Evolutionary conservation across 1,284 basidiomycete genomes (phyloP), one percentile per base, ranked within the genome.

Genomic region (Thecaphora frezii): DNA sequence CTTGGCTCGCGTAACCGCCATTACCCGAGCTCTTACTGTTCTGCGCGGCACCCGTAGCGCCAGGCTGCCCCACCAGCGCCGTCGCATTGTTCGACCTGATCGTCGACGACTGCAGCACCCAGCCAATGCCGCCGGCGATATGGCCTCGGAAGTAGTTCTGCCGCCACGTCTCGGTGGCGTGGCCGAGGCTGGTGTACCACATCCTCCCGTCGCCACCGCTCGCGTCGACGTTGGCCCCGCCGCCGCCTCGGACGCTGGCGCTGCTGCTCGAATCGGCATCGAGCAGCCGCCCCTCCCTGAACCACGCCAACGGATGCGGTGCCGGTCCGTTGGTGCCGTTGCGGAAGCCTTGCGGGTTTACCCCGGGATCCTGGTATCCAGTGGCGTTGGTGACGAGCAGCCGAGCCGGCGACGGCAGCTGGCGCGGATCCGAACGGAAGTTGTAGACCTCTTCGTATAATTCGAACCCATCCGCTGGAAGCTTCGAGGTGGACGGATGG

Each of bases 101-200:
- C 3, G 68, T 54, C 19, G 48, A 26, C 1, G 85, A 84, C 58
- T 85, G 83, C 24, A 90, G 77, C 1, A 84, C 82, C 89, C 89
- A 91, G 4, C 80, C 83, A 26, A 91, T 83, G 1, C 88, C 89
- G n/a, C 85, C 86, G 64, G 87, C 82, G 36, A 91, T 82, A 80
- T 91, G 89, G 1, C 82, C 81, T 48, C 87, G 76, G 80, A 88
- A 91, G 1, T 84, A 77, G 7, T 84, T 77, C 65, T 89, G 82
- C 83, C 86, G 66, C 60, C 74, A 81, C 1, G 85, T 89, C 67
- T 87, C 84, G 69, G 85, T 87, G 53, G 85, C 76, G 74, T 91
- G 89, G 2, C 89, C 89, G 2, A 91, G 82, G 55, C 86, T 86
- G 0, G 89, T 90, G 78, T 89, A 91, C 80, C 88, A 91, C 60